Base-by-base conservation (phyloP, 257 asterid species). In the Jaltomata sinuosa region DNA sequence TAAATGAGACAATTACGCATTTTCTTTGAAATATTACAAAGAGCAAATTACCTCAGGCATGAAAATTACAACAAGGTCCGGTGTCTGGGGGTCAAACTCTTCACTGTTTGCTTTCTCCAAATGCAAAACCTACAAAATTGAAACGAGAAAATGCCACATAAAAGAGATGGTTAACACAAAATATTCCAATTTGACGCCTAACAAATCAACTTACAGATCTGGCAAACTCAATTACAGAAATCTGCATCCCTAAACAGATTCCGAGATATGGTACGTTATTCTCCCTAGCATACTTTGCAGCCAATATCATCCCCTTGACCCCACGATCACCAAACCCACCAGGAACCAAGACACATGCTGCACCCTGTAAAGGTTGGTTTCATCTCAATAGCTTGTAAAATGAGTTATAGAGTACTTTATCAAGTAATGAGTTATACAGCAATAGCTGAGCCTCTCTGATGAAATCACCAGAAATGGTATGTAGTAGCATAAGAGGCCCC, bases 291-390 rank as follows among this genome's bases (percentile, higher is more conserved):
- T 95, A 97, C 84, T 92, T 92, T 83, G 99, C 99, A 87, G 99
- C 99, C 91, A 97, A 88, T 77, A 97, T 87, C 99, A 97, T 97
- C 84, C 99, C 99, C 81, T 86, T 88, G 79, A 97, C 93, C 84
- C 99, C 99, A 85, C 99, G 98, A 85, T 97, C 99, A 84, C 99
- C 99, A 85, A 97, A 97, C 64, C 99, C 99, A 87, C 98, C 98
- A 88, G 99, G 99, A 85, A 97, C 97, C 93, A 97, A 90, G 89
- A 97, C 89, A 85, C 99, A 94, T 42, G 97, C 90, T 54, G 98
- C 98, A 53, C 90, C 93, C 99, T 95, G 90, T 85, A 84, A 83
- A 69, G 54, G 34, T 18, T 83, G 82, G 52, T 50, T 53, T 77
- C 72, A 36, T 32, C 47, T 34, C 61, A 83, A 85, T 29, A 83